These are phyloP conservation scores for Pythium volutum DNA, from an alignment of 352 stramenopile genomes.

Conservation along the genomic window DNA sequence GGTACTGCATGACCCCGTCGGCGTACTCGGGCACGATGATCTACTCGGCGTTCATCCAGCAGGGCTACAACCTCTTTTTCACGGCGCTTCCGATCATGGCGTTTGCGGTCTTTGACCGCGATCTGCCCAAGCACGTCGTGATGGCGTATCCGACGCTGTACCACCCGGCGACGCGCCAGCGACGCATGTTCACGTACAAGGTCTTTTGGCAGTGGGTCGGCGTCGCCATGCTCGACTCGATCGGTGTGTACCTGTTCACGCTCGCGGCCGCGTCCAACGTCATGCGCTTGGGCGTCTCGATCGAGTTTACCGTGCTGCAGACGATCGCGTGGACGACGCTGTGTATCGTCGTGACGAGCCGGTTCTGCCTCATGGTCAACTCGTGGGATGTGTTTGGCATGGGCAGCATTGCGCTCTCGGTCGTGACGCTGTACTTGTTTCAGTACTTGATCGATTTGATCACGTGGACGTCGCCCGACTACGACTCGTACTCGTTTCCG, in stretches of 20 bases:
- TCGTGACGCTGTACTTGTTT: conserved; percentile 57
- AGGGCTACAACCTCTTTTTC: conserved; percentile 95
- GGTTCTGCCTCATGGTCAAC: conserved; percentile 79
- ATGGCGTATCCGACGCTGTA: conserved; percentile 70
- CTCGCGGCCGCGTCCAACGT: conserved; percentile 49
- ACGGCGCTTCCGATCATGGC: conserved; percentile 91
- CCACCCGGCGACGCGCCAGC: conserved; percentile 48
- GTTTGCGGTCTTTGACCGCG: conserved; percentile 78
- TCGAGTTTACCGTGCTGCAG: conserved; percentile 64
- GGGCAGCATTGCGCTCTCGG: conserved; percentile 47
- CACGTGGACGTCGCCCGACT: conserved; percentile 41
- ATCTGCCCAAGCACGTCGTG: conserved; percentile 64
- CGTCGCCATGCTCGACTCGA: conserved; percentile 70
- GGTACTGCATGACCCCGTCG: conserved; percentile 80
- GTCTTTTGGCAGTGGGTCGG: conserved; percentile 89
- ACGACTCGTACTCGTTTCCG: conserved; percentile 75
- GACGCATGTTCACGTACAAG: conserved; percentile 64
- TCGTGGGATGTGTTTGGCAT: conserved; percentile 72
- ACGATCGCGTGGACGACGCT: conserved; percentile 73
- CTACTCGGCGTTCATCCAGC: conserved; percentile 83
- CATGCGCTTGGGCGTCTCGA: conserved; percentile 48
- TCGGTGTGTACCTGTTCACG: conserved; percentile 68
- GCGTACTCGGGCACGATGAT: conserved; percentile 91
- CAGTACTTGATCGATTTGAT: conserved; percentile 74
- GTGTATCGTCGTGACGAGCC: conserved; percentile 72